Conservation (phyloP, 1,139 yeast genomes). For the Debaryomyces coudertii region DNA sequence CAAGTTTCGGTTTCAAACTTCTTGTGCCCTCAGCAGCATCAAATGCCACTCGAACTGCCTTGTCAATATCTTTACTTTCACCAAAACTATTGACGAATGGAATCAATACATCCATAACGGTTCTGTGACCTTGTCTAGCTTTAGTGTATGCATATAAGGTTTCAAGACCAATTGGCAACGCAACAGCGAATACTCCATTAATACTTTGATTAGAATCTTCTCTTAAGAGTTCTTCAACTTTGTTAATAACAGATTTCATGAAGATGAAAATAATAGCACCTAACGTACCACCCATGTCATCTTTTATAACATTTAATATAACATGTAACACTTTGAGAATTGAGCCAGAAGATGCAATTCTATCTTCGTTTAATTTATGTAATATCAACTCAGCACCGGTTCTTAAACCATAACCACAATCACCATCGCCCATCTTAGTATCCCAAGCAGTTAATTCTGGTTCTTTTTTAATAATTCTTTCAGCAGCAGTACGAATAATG, state of each 20-base stretch:
- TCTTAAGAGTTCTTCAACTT: slow-evolving; percentile 26
- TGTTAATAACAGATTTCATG: slow-evolving; percentile 44
- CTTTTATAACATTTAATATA: slow-evolving; percentile 42
- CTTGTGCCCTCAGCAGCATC: slow-evolving; percentile 47
- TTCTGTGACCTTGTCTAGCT: slow-evolving; percentile 54
- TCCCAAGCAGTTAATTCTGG: slow-evolving; percentile 54
- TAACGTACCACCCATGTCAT: slow-evolving; percentile 57
- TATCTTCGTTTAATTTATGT: slow-evolving; percentile 31
- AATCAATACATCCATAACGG: slow-evolving; percentile 56
- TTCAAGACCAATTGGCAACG: slow-evolving; percentile 33
- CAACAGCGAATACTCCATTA: slow-evolving; percentile 28
- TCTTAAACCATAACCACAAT: slow-evolving; percentile 35
- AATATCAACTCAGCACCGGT: slow-evolving; percentile 43
- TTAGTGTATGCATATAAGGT: slow-evolving; percentile 46
- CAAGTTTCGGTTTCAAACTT: slow-evolving; percentile 42
- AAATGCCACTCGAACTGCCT: slow-evolving; percentile 38
- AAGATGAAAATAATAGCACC: slow-evolving; percentile 54
- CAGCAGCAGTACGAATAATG: slow-evolving; percentile 38
- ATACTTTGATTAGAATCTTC: slow-evolving; percentile 12
- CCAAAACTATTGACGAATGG: slow-evolving; percentile 44
- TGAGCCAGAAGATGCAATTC: slow-evolving; percentile 20
- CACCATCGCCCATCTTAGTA: slow-evolving; percentile 56
- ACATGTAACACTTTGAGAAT: slow-evolving; percentile 36
- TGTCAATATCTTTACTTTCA: slow-evolving; percentile 26
- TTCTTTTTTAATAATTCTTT: slow-evolving; percentile 41